Conservation (phyloP, 495 filamentous ascomycete genomes). For the Aspergillus mulundensis region DNA sequence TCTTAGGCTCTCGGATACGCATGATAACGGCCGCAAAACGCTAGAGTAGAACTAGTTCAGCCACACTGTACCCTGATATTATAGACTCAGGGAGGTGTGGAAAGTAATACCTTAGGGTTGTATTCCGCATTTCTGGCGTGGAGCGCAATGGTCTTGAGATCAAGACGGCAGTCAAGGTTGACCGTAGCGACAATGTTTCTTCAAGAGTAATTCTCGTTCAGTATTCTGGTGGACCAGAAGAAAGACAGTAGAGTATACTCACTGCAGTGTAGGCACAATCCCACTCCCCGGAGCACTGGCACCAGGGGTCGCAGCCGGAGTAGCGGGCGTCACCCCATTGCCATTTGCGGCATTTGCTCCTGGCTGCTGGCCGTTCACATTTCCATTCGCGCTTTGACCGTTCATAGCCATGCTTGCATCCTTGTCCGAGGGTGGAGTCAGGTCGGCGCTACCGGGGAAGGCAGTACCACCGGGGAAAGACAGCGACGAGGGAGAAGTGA, state of each 20-base stretch:
- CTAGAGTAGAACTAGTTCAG: constrained; percentile 52
- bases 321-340: constrained; percentile 90
- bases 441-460: constrained; percentile 78
- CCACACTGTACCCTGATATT: constrained; percentile 43
- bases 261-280: constrained; percentile 97
- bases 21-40: constrained; percentile 99
- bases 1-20: constrained; percentile 99
- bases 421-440: constrained; percentile 72
- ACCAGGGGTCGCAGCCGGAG: constrained; percentile 89
- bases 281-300: constrained; percentile 77
- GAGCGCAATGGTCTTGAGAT: constrained; percentile 97
- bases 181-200: constrained; percentile 99
- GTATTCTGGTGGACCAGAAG: constrained; percentile 44
- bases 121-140: constrained; percentile 99
- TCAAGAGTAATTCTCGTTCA: constrained; percentile 58
- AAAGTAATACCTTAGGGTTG: constrained; percentile 80
- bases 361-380: constrained; percentile 56
- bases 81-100: constrained; percentile 39
- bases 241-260: constrained; percentile 61
- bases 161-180: constrained; percentile 96
- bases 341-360: constrained; percentile 59
- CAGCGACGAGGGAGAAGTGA: constrained; percentile 82
- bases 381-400: constrained; percentile 44
- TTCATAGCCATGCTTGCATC: constrained; percentile 44
- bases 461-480: constrained; percentile 84